Percentiles rank a stretch among this genome's conserved stretches.
Conservation (phyloP, 2,329 filamentous ascomycete species). For the Diaporthe sp. region DNA sequence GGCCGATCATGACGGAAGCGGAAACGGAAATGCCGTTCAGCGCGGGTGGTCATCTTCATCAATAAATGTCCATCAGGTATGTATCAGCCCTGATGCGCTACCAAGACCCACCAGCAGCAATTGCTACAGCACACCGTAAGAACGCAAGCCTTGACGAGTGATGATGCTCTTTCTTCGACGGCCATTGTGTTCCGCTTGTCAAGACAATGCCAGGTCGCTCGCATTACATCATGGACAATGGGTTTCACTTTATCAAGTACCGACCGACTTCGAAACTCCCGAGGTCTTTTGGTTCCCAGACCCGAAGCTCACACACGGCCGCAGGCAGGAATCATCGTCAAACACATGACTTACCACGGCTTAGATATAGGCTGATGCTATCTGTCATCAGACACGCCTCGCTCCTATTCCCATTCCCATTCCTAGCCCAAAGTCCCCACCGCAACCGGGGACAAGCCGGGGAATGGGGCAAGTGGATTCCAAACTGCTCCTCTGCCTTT, state of each 20-base stretch:
- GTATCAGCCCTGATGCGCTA: neutral
- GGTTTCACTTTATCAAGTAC: conserved; percentile 9
- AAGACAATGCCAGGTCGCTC: neutral
- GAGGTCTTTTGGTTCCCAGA: conserved; percentile 1
- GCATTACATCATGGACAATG: conserved; percentile 11
- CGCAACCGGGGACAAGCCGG: conserved; percentile 29
- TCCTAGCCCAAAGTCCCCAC: conserved; percentile 20
- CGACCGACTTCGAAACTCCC: conserved; percentile 29
- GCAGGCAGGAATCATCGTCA: neutral
- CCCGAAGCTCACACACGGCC: neutral
- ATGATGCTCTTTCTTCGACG: neutral
- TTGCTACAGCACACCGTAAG: neutral
- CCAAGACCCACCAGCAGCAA: neutral
- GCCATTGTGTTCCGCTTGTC: too few species aligned
- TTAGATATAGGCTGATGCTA: conserved; percentile 1
- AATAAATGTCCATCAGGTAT: neutral
- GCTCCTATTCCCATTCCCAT: neutral
- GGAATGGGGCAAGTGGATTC: conserved; percentile 30
- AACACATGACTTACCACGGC: conserved; percentile 4
- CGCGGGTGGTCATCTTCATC: conserved; percentile 11
- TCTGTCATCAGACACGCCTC: neutral
- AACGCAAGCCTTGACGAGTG: neutral
- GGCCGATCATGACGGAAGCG: conserved; percentile 31
- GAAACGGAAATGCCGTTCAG: conserved; percentile 32
- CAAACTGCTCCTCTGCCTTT: neutral